Evolutionary conservation across 2,329 filamentous ascomycete genomes (phyloP).

Genomic region (Macrophomina tecta): DNA sequence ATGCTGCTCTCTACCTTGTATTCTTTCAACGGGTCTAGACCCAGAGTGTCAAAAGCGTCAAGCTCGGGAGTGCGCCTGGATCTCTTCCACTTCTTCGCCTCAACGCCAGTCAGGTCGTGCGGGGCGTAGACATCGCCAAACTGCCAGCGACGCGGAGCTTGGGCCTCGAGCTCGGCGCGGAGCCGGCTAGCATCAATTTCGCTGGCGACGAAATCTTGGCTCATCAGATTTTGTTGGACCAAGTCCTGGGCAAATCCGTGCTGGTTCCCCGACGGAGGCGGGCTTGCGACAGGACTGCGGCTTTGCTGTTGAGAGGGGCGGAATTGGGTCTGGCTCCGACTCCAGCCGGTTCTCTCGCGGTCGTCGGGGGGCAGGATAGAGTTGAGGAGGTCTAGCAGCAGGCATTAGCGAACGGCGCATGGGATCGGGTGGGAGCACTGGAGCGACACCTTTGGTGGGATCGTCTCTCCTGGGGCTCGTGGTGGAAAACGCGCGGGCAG

Average conservation of each 20-base stretch:
- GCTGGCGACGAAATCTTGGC: background rate
- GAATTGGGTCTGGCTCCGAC: background rate
- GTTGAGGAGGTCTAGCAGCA: background rate
- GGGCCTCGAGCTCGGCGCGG: slow-evolving; percentile 60
- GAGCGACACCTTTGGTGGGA: slow-evolving; percentile 1
- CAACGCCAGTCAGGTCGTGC: slow-evolving; percentile 77
- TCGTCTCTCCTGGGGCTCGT: background rate
- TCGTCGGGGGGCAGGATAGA: background rate
- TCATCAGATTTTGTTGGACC: background rate
- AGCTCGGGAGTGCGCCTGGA: slow-evolving; percentile 52
- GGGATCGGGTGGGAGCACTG: background rate
- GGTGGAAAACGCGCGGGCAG: slow-evolving; percentile 14
- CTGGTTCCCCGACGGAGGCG: background rate
- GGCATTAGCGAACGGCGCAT: background rate
- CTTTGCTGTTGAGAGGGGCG: slow-evolving; percentile 1
- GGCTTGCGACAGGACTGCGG: background rate
- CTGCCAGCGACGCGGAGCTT: slow-evolving; percentile 74
- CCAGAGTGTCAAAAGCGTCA: slow-evolving; percentile 81
- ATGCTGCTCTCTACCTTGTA: slow-evolving; percentile 73
- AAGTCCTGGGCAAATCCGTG: background rate
- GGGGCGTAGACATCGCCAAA: slow-evolving; percentile 88
- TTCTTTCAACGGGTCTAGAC: slow-evolving; percentile 79
- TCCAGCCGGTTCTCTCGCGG: too few species aligned
- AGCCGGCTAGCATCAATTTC: background rate
- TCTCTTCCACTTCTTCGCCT: slow-evolving; percentile 82